Percentiles rank a stretch among this genome's conserved stretches.
phyloP scores from a whole-genome alignment of 2,329 filamentous ascomycete genomes.

The Apiospora hydei region DNA sequence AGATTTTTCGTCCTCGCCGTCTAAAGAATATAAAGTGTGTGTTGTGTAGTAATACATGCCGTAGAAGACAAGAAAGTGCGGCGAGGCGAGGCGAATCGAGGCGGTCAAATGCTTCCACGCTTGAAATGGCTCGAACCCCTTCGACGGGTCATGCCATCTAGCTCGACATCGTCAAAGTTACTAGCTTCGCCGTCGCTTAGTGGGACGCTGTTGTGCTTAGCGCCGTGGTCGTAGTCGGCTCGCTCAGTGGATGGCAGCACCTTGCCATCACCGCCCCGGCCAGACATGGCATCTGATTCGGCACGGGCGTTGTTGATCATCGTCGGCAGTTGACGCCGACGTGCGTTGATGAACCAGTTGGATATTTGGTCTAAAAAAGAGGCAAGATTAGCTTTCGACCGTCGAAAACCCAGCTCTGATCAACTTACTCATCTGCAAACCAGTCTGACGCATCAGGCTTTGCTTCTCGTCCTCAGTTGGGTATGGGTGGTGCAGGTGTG shows the following conservation, averaged over 20 bases:
- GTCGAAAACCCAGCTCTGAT: constrained; percentile 22
- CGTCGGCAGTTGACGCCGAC: constrained; percentile 68
- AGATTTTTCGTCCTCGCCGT: background rate
- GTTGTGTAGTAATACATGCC: constrained; percentile 20
- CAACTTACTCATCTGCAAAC: constrained; percentile 77
- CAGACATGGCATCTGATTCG: constrained; percentile 57
- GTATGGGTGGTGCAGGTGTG: constrained; percentile 82
- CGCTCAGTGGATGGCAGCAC: constrained; percentile 22
- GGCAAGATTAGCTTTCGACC: constrained; percentile 14
- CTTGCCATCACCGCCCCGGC: constrained; percentile 43
- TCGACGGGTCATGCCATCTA: constrained; percentile 42
- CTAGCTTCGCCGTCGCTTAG: constrained; percentile 57
- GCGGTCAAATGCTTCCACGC: constrained; percentile 54
- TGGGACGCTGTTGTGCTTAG: constrained; percentile 46
- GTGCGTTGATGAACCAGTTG: constrained; percentile 84
- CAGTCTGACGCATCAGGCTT: constrained; percentile 77
- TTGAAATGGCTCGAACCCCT: constrained; percentile 47
- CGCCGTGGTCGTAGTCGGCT: constrained; percentile 35
- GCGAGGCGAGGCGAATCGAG: background rate
- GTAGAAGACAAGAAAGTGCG: background rate
- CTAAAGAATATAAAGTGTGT: constrained; percentile 17
- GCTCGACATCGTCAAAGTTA: constrained; percentile 52
- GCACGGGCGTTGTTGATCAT: constrained; percentile 65
- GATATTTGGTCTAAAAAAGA: constrained; percentile 67
- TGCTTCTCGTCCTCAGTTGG: constrained; percentile 90